phyloP scores from a whole-genome alignment of 1,139 yeast genomes.

The Debaryomyces subglobosus region DNA sequence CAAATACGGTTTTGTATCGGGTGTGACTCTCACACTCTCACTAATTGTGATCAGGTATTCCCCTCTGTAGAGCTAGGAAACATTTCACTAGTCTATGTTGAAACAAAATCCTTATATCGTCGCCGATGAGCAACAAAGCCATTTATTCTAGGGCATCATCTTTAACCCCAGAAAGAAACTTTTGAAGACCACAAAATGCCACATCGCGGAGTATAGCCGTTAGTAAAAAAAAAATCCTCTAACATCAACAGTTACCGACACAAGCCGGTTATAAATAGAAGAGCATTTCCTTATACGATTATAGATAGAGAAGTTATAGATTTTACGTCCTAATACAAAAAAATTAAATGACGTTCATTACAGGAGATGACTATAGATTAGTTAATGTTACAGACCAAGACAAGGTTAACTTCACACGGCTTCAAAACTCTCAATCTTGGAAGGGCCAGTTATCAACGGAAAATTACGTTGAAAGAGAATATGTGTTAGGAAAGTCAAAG shows the following conservation, averaged over 20 bases:
- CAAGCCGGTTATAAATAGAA: not conserved
- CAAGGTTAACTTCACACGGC: slow-evolving; percentile 50
- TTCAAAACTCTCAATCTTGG: slow-evolving; percentile 58
- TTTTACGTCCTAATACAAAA: not conserved
- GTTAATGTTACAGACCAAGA: slow-evolving; percentile 37
- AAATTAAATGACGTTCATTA: slow-evolving; percentile 2
- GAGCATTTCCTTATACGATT: not conserved
- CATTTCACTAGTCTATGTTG: not conserved
- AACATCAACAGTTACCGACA: slow-evolving; percentile 7
- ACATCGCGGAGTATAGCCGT: slow-evolving; percentile 8
- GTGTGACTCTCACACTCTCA: not conserved
- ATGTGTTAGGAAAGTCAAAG: slow-evolving; percentile 40
- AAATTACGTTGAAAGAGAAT: slow-evolving; percentile 56
- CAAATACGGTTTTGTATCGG: not conserved
- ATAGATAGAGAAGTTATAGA: not conserved
- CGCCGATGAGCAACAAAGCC: not conserved
- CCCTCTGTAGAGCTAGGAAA: not conserved
- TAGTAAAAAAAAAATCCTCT: slow-evolving; percentile 1
- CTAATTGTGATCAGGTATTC: not conserved
- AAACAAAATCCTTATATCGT: not conserved
- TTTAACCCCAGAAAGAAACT: not conserved
- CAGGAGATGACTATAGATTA: slow-evolving; percentile 13
- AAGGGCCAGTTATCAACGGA: slow-evolving; percentile 46
- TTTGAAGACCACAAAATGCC: not conserved
- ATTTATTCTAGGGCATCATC: not conserved